Percentiles rank a stretch among this genome's conserved stretches.
phyloP scores from a whole-genome alignment of 202 grass and related monocot genomes.

The Carex arenaria region DNA sequence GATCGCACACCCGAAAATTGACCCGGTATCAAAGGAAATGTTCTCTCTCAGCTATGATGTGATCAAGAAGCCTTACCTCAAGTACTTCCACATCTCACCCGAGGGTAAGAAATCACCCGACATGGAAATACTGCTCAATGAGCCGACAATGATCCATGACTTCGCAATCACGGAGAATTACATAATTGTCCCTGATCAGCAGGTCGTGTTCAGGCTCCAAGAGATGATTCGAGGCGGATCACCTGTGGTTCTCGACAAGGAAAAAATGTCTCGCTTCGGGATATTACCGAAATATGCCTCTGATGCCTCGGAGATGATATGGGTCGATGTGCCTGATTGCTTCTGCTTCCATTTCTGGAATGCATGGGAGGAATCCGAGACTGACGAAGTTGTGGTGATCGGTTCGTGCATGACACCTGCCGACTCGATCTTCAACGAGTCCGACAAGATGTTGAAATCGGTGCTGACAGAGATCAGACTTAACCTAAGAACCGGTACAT shows the following conservation, averaged over 20 bases:
- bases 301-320: slow-evolving; percentile 47
- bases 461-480: slow-evolving; percentile 82
- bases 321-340: slow-evolving; percentile 83
- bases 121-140: slow-evolving; percentile 57
- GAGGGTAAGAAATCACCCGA: slow-evolving; percentile 60
- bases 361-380: slow-evolving; percentile 58
- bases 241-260: slow-evolving; percentile 56
- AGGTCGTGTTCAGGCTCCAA: slow-evolving; percentile 65
- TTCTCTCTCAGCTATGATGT: slow-evolving; percentile 86
- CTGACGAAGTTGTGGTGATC: slow-evolving; percentile 60
- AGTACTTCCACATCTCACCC: slow-evolving; percentile 65
- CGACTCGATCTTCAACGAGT: slow-evolving; percentile 89
- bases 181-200: slow-evolving; percentile 74
- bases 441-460: slow-evolving; percentile 43
- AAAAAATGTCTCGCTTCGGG: slow-evolving; percentile 59
- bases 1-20: slow-evolving; percentile 85
- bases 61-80: slow-evolving; percentile 52
- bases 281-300: slow-evolving; percentile 63
- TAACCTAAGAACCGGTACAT: slow-evolving; percentile 48
- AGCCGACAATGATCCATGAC: slow-evolving; percentile 91
- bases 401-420: slow-evolving; percentile 85
- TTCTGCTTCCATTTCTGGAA: slow-evolving; percentile 98
- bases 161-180: slow-evolving; percentile 79
- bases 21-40: slow-evolving; percentile 56
- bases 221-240: slow-evolving; percentile 77